Evolutionary conservation across 768 basidiomycete species (phyloP).

Genomic region (Phlegmacium glaucopus): DNA sequence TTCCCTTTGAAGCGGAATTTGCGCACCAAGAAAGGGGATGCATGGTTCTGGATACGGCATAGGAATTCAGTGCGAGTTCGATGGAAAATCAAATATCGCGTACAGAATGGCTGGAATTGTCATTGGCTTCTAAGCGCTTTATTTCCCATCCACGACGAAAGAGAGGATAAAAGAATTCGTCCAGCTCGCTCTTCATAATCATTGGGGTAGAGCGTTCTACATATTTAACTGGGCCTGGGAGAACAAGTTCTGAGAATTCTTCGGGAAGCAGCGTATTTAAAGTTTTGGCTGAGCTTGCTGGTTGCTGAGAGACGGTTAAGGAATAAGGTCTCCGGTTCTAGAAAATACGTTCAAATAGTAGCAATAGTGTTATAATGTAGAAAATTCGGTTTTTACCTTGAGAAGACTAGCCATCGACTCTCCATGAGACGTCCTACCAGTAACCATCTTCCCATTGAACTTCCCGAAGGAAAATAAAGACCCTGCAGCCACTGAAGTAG

Average conservation of each 20-base stretch:
- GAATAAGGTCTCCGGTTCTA: too few species aligned
- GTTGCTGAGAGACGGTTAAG: too few species aligned
- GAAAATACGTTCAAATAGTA: too few species aligned
- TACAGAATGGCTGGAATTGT: conserved; percentile 4
- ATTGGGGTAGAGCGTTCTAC: conserved; percentile 25
- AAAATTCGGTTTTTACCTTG: too few species aligned
- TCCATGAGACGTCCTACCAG: too few species aligned
- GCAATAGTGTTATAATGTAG: too few species aligned
- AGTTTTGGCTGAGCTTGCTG: too few species aligned
- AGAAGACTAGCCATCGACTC: too few species aligned
- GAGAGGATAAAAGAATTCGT: conserved; percentile 33
- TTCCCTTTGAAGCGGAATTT: conserved; percentile 16
- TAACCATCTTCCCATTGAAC: too few species aligned
- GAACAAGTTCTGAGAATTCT: conserved; percentile 2
- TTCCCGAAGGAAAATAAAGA: too few species aligned
- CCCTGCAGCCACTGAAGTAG: too few species aligned
- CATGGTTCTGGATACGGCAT: conserved; percentile 2
- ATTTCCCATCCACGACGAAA: conserved; percentile 24
- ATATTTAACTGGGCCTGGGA: conserved; percentile 8
- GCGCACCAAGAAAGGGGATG: conserved; percentile 14
- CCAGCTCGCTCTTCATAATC: conserved; percentile 28
- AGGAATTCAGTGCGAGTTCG: background rate
- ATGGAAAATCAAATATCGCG: background rate
- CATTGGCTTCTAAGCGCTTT: background rate
- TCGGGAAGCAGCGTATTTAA: background rate